Evolutionary conservation across 2,329 filamentous ascomycete species (phyloP), one percentile per base, ranked within the genome.

Genomic region (Bretziella fagacearum): DNA sequence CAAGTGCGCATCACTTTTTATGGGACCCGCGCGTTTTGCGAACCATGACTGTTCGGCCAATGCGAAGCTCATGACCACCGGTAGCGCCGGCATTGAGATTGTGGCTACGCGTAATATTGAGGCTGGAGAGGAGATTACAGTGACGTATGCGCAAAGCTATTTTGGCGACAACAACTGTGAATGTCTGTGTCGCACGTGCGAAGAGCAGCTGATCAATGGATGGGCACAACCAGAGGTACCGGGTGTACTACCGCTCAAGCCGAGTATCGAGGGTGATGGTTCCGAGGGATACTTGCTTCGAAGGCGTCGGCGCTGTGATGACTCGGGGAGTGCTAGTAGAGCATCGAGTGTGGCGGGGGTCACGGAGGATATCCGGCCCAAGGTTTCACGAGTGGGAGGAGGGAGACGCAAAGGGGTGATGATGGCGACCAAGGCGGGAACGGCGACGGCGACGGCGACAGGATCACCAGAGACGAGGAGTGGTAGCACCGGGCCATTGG

Each of bases 11-110:
- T 93, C 84, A 44, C 67, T 98, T 35, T 96, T 98, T 59, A 79
- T 98, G 59, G 91, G 91, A 0, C 93, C 91, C 6, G 91, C 91
- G 27, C 79, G 91, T 44, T 96, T 98, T 60, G 86, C 91, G 22
- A 98, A 98, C 59, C 91, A 98, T 63, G 91, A 98, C 61, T 98
- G 91, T 64, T 74, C 82, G 54, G 85, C 91, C 26, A 98, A 96
- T 65, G 87, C 87, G 6, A 76, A 79, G 57, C 72, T 98, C 37
- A 80, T 84, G 55, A 95, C 85, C 29, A 81, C 77, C 29, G 84
- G 86, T 39, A 76, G 80, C 48, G 79, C 87, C 49, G 85, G 85
- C 29, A 95, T 98, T 66, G 83, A 93, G 57, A 87, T 98, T 48
- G 76, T 93, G 43, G 85, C 91, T 2, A 76, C 78, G 27, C 77